Evolutionary conservation across 148 eudicot genomes (phyloP).

Genomic region (Amaranthus hypochondriacus): DNA sequence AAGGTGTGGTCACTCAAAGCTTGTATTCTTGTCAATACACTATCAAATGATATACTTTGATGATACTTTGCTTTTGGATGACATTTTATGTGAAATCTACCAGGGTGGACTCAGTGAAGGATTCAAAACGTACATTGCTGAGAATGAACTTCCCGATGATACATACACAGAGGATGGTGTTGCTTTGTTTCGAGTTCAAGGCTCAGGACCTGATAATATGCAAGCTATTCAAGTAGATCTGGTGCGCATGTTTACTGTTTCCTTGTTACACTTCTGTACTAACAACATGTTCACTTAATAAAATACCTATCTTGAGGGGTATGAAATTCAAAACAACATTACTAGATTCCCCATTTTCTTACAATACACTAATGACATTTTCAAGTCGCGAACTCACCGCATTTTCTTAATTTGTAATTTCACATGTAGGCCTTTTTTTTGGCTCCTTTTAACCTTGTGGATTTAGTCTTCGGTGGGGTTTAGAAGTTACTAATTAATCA

Average conservation of each 20-base stretch:
- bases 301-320: too few relatives aligned
- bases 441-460: too few relatives aligned
- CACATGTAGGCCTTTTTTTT: too few relatives aligned
- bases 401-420: too few relatives aligned
- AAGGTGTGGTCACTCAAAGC: conserved; percentile 46
- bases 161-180: conserved; percentile 63
- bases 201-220: conserved; percentile 87
- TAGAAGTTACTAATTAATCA: too few relatives aligned
- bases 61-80: conserved; percentile 8
- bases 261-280: neutral
- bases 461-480: too few relatives aligned
- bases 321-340: too few relatives aligned
- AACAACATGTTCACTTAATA: neutral
- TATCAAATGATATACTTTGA: neutral
- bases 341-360: too few relatives aligned
- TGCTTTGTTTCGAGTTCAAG: conserved; percentile 79
- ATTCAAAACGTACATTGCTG: conserved; percentile 56
- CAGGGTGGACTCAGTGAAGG: conserved; percentile 86
- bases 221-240: conserved; percentile 94
- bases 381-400: too few relatives aligned
- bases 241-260: conserved; percentile 34
- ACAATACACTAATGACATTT: too few relatives aligned
- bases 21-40: neutral
- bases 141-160: conserved; percentile 56
- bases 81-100: conserved; percentile 12